Conservation (phyloP, 23 red algal genomes). For the Gracilariopsis chorda region DNA sequence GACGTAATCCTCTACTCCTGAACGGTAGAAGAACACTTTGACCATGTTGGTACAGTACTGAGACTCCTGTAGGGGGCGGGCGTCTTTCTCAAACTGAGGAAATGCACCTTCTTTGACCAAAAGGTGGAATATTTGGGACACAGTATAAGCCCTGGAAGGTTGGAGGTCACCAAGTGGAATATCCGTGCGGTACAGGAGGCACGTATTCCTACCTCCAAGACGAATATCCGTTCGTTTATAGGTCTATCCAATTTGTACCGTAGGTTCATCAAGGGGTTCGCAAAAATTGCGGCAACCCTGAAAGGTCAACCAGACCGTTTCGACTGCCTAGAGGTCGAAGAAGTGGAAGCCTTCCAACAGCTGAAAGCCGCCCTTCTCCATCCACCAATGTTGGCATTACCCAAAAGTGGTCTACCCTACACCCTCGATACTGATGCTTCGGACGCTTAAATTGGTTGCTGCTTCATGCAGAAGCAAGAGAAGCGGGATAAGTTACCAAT, state of each 20-base stretch:
- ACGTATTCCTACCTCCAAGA: neutral
- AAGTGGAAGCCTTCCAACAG: neutral
- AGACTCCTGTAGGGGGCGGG: neutral
- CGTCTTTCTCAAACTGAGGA: neutral
- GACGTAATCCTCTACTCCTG: constrained; percentile 29
- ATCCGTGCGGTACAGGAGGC: neutral
- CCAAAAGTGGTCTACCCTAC: neutral
- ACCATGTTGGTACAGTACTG: neutral
- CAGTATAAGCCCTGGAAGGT: neutral
- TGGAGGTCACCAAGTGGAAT: neutral
- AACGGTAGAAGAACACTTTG: constrained; percentile 18
- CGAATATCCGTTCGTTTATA: constrained; percentile 10
- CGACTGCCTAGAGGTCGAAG: neutral
- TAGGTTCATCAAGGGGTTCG: constrained; percentile 29
- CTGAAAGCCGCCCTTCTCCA: neutral
- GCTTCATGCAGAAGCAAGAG: neutral
- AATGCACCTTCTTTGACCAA: neutral
- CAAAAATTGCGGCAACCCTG: constrained; percentile 9
- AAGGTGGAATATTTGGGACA: constrained; percentile 25
- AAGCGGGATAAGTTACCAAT: constrained; percentile 17
- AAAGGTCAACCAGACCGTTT: neutral
- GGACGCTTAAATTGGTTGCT: neutral
- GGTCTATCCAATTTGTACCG: constrained; percentile 15
- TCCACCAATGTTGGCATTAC: constrained; percentile 1
- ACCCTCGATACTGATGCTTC: neutral